Evolutionary conservation across 495 filamentous ascomycete genomes (phyloP), one percentile per base, ranked within the genome.

Genomic region (Penicillium malachiteum): DNA sequence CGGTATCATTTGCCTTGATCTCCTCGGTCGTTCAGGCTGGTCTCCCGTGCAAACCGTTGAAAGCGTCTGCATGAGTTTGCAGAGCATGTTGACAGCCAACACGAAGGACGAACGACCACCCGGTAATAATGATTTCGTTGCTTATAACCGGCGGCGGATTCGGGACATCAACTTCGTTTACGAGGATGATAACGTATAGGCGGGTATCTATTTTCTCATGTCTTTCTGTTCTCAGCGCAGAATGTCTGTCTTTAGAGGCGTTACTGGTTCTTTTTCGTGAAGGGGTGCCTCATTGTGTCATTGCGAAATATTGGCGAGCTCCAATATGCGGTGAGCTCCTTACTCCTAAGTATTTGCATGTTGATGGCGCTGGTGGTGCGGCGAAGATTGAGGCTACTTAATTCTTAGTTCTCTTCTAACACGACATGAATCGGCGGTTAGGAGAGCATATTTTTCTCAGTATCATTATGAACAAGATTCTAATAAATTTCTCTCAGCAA

Each of bases 11-110:
- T 98, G 94, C 64, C 87, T 98, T 18, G 95, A 98, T 60, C 86
- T 98, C 0, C 87, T 98, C 14, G 90, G 91, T 53, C 76, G 74
- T 3, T 85, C 88, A 47, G 94, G 95, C 58, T 98, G 94, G 94
- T 91, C 86, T 11, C 94, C 94, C 0, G 93, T 97, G 9, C 95
- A 97, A 69, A 97, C 91, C 31, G 94, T 96, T 11, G 92, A 98
- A 77, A 95, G 89, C 62, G 85, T 98, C 42, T 96, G 91, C 78
- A 94, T 98, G 85, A 96, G 91, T 69, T 84, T 98, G 43, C 94
- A 98, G 74, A 96, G 91, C 73, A 98, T 98, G 94, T 70, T 98
- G 63, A 96, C 94, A 0, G 88, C 92, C 7, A 98, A 98, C 68
- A 87, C 80, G 18, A 94, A 90, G 72, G 88, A 94, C 58, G 93